phyloP scores from a whole-genome alignment of 106 monocot species.

The Allium fistulosum region DNA sequence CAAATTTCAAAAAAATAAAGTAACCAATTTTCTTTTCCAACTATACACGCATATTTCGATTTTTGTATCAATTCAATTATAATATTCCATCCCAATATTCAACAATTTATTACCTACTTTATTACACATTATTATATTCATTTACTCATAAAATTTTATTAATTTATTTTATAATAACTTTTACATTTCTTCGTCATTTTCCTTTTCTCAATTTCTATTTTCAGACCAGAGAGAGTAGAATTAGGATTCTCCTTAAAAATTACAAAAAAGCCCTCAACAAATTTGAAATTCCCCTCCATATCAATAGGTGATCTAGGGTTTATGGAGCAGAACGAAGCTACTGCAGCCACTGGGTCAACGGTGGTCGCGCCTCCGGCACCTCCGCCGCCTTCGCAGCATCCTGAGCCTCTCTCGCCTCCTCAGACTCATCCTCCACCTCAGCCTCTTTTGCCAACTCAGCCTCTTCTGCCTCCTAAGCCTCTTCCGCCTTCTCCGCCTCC shows the following conservation, averaged over 20 bases:
- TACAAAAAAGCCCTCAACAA: too few relatives aligned
- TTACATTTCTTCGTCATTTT: not conserved
- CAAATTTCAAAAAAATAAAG: not conserved
- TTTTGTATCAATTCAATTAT: constrained; percentile 11
- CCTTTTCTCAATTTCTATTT: not conserved
- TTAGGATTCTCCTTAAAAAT: not conserved
- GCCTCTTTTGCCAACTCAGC: not conserved
- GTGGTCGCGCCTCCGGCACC: not conserved
- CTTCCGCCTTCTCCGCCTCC: not conserved
- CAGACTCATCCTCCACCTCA: too few relatives aligned
- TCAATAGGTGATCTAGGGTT: constrained; percentile 4
- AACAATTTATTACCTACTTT: not conserved
- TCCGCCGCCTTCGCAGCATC: not conserved
- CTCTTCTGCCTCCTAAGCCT: not conserved
- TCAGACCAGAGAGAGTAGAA: not conserved
- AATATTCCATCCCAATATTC: constrained; percentile 7
- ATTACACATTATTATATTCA: not conserved
- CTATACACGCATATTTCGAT: constrained; percentile 19
- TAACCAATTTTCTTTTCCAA: constrained; percentile 1
- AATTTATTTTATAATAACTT: not conserved
- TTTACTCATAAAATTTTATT: not conserved
- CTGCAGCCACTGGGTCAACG: constrained; percentile 3
- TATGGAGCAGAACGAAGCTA: constrained; percentile 30
- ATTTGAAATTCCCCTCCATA: too few relatives aligned
- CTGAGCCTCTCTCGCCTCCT: too few relatives aligned